These are phyloP conservation scores for Salix purpurea DNA, from an alignment of 345 rosid genomes.

Conservation along the genomic window DNA sequence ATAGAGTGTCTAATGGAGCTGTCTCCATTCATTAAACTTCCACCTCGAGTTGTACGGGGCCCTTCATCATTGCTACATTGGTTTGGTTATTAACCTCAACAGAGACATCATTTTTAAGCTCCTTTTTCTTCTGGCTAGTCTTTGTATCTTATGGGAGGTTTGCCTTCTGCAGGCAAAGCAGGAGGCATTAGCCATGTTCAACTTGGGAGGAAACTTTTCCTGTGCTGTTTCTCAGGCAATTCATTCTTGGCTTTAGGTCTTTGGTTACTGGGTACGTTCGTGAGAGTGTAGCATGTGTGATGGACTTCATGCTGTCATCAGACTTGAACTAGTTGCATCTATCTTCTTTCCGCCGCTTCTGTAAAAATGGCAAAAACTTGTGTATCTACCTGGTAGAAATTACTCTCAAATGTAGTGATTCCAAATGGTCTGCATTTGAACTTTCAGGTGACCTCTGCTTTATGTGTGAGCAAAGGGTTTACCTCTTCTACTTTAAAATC, in stretches of 20 bases:
- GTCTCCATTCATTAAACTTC: constrained; percentile 20
- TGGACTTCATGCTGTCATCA: background rate
- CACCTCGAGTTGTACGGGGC: constrained; percentile 11
- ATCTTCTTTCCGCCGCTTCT: background rate
- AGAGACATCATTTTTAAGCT: background rate
- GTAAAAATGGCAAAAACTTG: constrained; percentile 5
- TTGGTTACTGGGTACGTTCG: background rate
- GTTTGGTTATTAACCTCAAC: constrained; percentile 14
- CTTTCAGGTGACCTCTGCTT: background rate
- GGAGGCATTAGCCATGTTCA: background rate
- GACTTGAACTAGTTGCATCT: background rate
- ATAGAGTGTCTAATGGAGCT: constrained; percentile 28
- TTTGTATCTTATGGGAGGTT: constrained; percentile 5
- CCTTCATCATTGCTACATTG: constrained; percentile 14
- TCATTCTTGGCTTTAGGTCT: constrained; percentile 70
- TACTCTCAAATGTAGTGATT: background rate
- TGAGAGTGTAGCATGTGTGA: background rate
- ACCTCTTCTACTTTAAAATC: background rate
- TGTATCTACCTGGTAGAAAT: background rate
- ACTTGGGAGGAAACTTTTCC: constrained; percentile 4
- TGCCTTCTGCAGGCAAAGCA: constrained; percentile 20
- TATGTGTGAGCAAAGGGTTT: background rate
- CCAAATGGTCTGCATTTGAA: background rate
- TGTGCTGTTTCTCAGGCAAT: constrained; percentile 43
- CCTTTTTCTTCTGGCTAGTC: background rate